Evolutionary conservation across 352 stramenopile genomes (phyloP), one percentile per base, ranked within the genome.

Genomic region (Pythium phragmiticola): DNA sequence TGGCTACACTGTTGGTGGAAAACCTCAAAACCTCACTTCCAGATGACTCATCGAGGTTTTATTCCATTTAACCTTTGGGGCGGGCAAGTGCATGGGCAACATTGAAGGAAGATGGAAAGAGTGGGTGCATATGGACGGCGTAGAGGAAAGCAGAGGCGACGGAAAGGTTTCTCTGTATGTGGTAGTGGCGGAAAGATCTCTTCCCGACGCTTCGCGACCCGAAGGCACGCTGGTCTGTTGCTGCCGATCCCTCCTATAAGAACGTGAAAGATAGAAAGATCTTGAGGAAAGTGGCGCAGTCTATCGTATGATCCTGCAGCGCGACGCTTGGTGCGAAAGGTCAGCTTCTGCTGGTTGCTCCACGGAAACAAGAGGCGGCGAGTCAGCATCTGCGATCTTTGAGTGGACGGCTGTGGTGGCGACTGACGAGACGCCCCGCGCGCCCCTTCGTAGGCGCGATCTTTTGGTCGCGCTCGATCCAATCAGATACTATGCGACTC

Each of bases 1-100:
- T 68, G 61, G 53, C 61, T 68, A 68, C 61, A 62, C 36, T 51
- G 43, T 50, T 21, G 12, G 50, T 57, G 26, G 26, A 30, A 52
- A 56, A 60, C 60, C 51, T 61, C 17, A 67, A 56, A 56, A 60
- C 39, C 60, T 56, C 34, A 42, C 16, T 23, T 17, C 9, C 19
- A 34, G 5, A n/a, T 50, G 7, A 28, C 16, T 11, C 43, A 16
- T 12, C 16, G 36, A 58, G 51, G 51, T 58, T 58, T 58, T 47
- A 58, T 7, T 21, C 23, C 7, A 26, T 42, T 42, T 42, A 42
- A 42, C 37, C 37, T 42, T 17, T 42, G 9, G 9, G 37, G 37
- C 36, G 36, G 36, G 8, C 7, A 41, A 41, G 36, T 41, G 8
- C 11, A 42, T 17, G 37, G 37, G 37, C 9, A 42, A 42, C 37